Evolutionary conservation across 257 asterid species (phyloP), one percentile per base, ranked within the genome.

Genomic region (Solanum lycopersicoides): DNA sequence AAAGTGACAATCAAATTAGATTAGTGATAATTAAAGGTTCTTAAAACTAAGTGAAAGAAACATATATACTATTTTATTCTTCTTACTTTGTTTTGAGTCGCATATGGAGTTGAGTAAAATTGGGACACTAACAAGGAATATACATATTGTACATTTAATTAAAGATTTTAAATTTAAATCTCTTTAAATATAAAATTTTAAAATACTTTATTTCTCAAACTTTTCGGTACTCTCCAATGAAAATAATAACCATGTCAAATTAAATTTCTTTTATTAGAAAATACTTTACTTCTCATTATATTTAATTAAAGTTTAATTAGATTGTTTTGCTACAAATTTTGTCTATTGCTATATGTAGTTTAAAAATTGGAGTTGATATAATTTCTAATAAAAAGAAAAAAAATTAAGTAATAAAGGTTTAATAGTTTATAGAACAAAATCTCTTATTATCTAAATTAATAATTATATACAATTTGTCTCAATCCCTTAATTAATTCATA

Each of bases 131-230:
- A 56, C 12, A 20, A 56, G 12, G 0, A 18, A 53, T 18, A 53
- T 1, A n/a, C n/a, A 2, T 16, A 56, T 50, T 56, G 0, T 3
- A 50, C 20, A 1, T 20, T 56, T 20, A 8, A 8, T 20, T 56
- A 56, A 0, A 20, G 1, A 7, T 20, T 7, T 20, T 7, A 1
- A 20, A 1, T 56, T 56, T 0, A 5, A 7, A 1, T 20, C 65
- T 3, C 12, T 56, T 18, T 18, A 0, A 18, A 18, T 18, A 56
- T 3, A 0, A 18, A 56, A 3, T 56, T 20, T 0, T 6, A 14
- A 47, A 14, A 47, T 18, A 14, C 18, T 14, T 50, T 50, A 50
- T 20, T 50, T 5, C 21, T 15, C 23, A 50, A 50, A 50, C 6
- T 45, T 12, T 45, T 12, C 13, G 53, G 1, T 65, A 65, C 14